Conservation (phyloP, 495 filamentous ascomycete species). For the Clavariopsis aquatica region DNA sequence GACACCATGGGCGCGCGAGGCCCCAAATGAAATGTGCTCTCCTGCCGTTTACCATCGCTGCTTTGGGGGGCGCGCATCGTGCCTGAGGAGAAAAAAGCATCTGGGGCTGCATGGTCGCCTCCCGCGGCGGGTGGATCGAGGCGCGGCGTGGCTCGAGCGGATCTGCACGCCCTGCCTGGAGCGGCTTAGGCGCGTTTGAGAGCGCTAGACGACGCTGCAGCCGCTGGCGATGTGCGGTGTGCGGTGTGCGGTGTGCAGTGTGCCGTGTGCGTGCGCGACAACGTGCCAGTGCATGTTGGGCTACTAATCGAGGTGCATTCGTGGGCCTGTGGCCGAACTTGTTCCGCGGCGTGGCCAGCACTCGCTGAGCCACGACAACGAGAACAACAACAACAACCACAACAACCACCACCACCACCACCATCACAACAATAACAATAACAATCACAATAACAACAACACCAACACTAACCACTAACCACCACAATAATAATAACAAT, state of each 20-base stretch:
- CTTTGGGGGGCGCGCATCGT: not conserved
- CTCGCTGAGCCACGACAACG: not conserved
- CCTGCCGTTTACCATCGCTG: constrained; percentile 9
- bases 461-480: no score
- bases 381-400: constrained; percentile 15
- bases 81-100: constrained; percentile 17
- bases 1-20: not conserved
- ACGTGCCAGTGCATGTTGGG: no score
- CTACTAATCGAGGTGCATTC: not conserved
- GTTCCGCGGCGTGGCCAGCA: not conserved
- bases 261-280: not conserved
- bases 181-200: not conserved
- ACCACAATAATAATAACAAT: no score
- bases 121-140: not conserved
- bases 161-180: not conserved
- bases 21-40: not conserved
- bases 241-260: no score
- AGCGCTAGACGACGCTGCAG: not conserved
- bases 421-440: no score
- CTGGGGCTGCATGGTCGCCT: not conserved
- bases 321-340: not conserved
- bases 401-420: no score
- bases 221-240: constrained; percentile 1
- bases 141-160: constrained; percentile 8
- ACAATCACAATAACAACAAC: no score